A percentile compares a stretch with the other conserved stretches of the same genome.
Evolutionary conservation across 2,329 filamentous ascomycete genomes (phyloP).

Genomic region (Cordyceps tenuipes): DNA sequence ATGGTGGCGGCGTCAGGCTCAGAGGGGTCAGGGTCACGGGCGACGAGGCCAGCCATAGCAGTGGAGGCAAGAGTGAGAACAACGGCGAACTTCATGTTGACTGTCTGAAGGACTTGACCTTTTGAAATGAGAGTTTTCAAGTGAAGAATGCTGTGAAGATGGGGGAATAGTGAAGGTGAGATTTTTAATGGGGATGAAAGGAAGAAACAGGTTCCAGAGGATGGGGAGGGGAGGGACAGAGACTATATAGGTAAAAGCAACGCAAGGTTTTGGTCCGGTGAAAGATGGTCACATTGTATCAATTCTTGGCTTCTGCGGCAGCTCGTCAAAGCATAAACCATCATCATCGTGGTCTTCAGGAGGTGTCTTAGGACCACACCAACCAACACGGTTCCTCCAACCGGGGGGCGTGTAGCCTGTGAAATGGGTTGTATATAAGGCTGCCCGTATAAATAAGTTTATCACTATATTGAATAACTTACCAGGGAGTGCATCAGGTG

Average conservation of each 20-base stretch:
- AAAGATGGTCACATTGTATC: neutral
- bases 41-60: constrained; percentile 6
- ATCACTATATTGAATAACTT: neutral
- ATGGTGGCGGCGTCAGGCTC: neutral
- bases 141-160: constrained; percentile 12
- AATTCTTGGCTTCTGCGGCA: neutral
- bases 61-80: constrained; percentile 4
- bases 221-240: neutral
- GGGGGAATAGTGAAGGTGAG: constrained; percentile 5
- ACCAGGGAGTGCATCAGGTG: neutral
- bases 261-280: neutral
- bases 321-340: neutral
- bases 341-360: neutral
- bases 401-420: constrained; percentile 6
- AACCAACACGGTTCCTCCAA: neutral
- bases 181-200: constrained; percentile 1
- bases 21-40: no score
- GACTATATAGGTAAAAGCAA: constrained; percentile 7
- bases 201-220: neutral
- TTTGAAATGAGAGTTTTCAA: constrained; percentile 1
- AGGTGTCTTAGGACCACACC: neutral
- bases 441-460: neutral
- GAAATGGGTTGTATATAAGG: constrained; percentile 10
- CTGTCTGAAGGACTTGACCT: constrained; percentile 1
- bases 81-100: constrained; percentile 13